Evolutionary conservation across 2,329 filamentous ascomycete species (phyloP), one percentile per base, ranked within the genome.

Genomic region (Aurifilum marmelostoma): DNA sequence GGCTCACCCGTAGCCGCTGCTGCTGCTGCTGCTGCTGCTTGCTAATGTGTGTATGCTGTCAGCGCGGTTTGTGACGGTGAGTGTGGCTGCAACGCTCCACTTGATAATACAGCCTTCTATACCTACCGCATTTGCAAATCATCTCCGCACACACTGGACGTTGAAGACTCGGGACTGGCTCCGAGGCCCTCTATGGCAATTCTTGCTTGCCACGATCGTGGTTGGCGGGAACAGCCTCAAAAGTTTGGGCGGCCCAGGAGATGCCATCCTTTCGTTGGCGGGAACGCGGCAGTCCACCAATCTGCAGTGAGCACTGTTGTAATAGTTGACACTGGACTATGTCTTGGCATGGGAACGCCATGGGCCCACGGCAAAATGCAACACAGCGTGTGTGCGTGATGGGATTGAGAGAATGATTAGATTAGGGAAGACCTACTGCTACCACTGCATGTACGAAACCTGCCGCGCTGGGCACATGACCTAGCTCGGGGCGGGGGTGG

Each of bases 151-250:
- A 37, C 37, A 34, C 21, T 61, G 32, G 59, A 27, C 37, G 8
- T 41, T 2, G 6, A 14, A 8, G 14, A n/a, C 24, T 16, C 11
- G n/a, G 34, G 7, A 21, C 2, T 24, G 21, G 37, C 24, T 43
- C 37, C 59, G 59, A 14, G 32, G 18, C 37, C 59, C 14, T 27
- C 18, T 43, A 27, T 37, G 59, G 37, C 59, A 14, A 12, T 24
- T 21, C n/a, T 24, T 60, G 56, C 21, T 47, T 27, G 61, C 27
- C 39, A 27, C 41, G 61, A 9, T 43, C 37, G 61, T 63, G 61
- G 61, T 63, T 63, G 61, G 61, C 61, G 61, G 61, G 61, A 63
- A 63, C 50, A 50, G 61, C 61, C 21, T 63, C 61, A 63, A 21
- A 29, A 9, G 18, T n/a, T n/a, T n/a, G 21, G 43, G 43, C 24